Evolutionary conservation across 2,329 filamentous ascomycete species (phyloP).

Genomic region (Pyrenochaeta sp.): DNA sequence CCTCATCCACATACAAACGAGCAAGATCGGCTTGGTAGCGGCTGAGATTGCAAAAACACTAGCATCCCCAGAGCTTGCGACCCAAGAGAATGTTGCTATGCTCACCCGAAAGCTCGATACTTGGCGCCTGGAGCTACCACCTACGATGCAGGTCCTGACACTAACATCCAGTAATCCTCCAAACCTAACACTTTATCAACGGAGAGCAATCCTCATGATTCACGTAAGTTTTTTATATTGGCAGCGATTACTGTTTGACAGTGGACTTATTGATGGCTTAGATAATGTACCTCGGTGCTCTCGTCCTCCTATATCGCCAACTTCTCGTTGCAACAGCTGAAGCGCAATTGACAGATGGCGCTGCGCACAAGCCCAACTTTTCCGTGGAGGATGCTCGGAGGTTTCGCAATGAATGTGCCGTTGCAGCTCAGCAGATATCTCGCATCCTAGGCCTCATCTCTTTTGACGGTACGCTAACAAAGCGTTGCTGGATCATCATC

Average conservation of each 20-base stretch:
- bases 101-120: conserved; percentile 43
- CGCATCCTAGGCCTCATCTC: conserved; percentile 45
- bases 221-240: conserved; percentile 32
- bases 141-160: conserved; percentile 38
- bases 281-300: conserved; percentile 51
- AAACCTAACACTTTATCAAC: conserved; percentile 39
- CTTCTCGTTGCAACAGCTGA: conserved; percentile 44
- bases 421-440: conserved; percentile 47
- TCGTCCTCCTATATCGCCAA: conserved; percentile 48
- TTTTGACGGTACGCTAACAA: conserved; percentile 46
- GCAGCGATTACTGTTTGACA: background rate
- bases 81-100: conserved; percentile 36
- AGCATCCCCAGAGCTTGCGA: conserved; percentile 39
- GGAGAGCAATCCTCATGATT: conserved; percentile 48
- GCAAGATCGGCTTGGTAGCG: conserved; percentile 47
- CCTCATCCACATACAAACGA: conserved; percentile 44
- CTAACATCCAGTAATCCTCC: conserved; percentile 37
- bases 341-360: conserved; percentile 37
- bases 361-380: conserved; percentile 32
- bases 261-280: conserved; percentile 11
- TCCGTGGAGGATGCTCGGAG: conserved; percentile 34
- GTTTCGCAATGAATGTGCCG: conserved; percentile 42
- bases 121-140: conserved; percentile 46
- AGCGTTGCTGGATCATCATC: conserved; percentile 50
- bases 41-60: conserved; percentile 47